Conservation (phyloP, 1,139 yeast genomes). For the Debaryomycetaceae sp. region DNA sequence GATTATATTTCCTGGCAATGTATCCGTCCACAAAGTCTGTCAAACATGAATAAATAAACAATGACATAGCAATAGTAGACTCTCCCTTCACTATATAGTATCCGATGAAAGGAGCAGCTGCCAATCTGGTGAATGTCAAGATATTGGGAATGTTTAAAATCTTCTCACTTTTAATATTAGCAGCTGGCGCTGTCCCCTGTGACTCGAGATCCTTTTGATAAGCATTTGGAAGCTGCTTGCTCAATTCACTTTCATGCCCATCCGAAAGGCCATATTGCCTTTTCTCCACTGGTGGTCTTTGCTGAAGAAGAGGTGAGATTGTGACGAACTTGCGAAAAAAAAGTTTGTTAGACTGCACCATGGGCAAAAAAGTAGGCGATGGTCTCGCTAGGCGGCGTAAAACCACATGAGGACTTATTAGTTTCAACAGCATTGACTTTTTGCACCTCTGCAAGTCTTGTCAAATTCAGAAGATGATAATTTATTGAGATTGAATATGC, state of each 20-base stretch:
- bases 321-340: background rate
- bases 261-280: too few species aligned
- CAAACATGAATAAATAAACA: constrained; percentile 80
- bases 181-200: too few species aligned
- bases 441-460: background rate
- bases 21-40: constrained; percentile 92
- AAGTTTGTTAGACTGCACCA: background rate
- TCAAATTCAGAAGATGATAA: background rate
- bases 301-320: background rate
- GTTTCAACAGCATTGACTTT: background rate
- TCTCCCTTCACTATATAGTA: constrained; percentile 65
- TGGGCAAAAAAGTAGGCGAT: background rate
- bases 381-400: background rate
- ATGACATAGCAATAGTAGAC: constrained; percentile 57
- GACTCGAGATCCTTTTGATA: too few species aligned
- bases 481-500: background rate
- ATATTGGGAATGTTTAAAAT: constrained; percentile 70
- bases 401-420: background rate
- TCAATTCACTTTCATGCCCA: too few species aligned
- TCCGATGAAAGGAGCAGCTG: constrained; percentile 81
- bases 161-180: background rate
- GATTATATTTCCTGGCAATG: constrained; percentile 75
- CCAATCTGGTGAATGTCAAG: constrained; percentile 73
- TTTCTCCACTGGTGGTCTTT: too few species aligned
- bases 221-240: too few species aligned